These are phyloP conservation scores for Bipolaris gigantea DNA, from an alignment of 2,329 filamentous ascomycete species.

Conservation along the genomic window DNA sequence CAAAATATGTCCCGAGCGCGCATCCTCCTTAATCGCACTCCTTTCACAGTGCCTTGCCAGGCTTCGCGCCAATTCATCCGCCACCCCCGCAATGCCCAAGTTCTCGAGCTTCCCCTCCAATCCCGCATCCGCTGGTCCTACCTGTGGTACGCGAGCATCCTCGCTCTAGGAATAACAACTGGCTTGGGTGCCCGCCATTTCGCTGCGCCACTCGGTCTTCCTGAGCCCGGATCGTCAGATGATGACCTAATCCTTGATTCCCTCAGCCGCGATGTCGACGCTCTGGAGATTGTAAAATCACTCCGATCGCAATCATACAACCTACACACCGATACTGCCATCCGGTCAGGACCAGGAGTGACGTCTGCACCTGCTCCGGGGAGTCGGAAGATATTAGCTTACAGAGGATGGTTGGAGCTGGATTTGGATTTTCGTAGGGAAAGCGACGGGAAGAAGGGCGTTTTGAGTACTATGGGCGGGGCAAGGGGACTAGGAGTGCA, in stretches of 20 bases:
- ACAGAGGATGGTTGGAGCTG: conserved; percentile 37
- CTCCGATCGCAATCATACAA: conserved; percentile 35
- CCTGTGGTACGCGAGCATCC: conserved; percentile 37
- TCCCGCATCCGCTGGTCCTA: conserved; percentile 34
- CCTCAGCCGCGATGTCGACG: conserved; percentile 32
- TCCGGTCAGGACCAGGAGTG: conserved; percentile 19
- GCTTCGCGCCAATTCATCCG: conserved; percentile 2
- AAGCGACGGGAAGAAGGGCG: conserved; percentile 23
- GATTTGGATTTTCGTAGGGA: conserved; percentile 29
- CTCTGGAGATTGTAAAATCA: conserved; percentile 37
- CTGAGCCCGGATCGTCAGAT: conserved; percentile 31
- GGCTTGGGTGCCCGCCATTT: conserved; percentile 33
- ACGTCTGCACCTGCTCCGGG: background rate
- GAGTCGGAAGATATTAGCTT: conserved; percentile 14
- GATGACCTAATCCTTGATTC: conserved; percentile 34
- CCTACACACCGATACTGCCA: conserved; percentile 27
- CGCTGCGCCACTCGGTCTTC: conserved; percentile 29
- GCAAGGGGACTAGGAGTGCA: conserved; percentile 53
- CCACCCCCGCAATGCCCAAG: conserved; percentile 4
- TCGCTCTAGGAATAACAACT: conserved; percentile 27
- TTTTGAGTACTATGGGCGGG: conserved; percentile 41
- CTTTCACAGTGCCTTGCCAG: conserved; percentile 3
- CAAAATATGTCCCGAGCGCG: conserved; percentile 28
- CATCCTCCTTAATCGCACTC: conserved; percentile 13
- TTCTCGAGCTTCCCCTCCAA: conserved; percentile 19